A percentile compares a stretch with the other conserved stretches of the same genome.
Evolutionary conservation across 257 asterid species (phyloP).

Genomic region (Gentiana straminea): DNA sequence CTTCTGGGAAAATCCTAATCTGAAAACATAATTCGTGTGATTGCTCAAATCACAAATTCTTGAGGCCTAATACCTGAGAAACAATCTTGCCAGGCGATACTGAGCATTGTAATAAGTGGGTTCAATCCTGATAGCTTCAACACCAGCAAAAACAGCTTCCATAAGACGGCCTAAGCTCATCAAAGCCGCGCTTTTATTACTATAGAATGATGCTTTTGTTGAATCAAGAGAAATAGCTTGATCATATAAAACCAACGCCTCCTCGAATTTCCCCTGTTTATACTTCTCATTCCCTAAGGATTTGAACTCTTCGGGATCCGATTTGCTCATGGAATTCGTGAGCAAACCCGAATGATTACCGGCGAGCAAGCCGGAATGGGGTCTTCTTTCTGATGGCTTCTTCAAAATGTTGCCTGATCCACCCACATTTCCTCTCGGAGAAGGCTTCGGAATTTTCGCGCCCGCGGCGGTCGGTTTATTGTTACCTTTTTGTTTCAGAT

Average conservation of each 20-base stretch:
- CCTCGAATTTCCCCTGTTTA: constrained; percentile 32
- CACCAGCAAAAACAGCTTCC: constrained; percentile 45
- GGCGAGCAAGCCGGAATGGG: constrained; percentile 6
- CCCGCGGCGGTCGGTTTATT: constrained; percentile 5
- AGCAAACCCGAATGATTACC: constrained; percentile 7
- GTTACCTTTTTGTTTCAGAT: constrained; percentile 20
- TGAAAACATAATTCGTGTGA: no score
- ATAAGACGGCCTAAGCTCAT: constrained; percentile 38
- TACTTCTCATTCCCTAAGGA: constrained; percentile 44
- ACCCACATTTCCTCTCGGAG: not conserved
- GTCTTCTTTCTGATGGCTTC: constrained; percentile 11
- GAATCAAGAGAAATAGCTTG: constrained; percentile 52
- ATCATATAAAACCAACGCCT: constrained; percentile 39
- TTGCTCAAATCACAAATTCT: no score
- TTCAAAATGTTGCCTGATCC: constrained; percentile 18
- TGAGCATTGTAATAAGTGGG: constrained; percentile 46
- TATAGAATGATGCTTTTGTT: constrained; percentile 32
- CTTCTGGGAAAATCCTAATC: no score
- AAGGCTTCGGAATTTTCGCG: not conserved
- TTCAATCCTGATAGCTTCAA: constrained; percentile 42
- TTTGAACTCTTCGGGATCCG: constrained; percentile 39
- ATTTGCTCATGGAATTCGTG: constrained; percentile 8
- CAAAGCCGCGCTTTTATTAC: constrained; percentile 59
- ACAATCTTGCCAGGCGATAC: constrained; percentile 43
- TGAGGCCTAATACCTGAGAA: constrained; percentile 26